These are phyloP conservation scores for Amanita subjunquillea DNA, from an alignment of 768 basidiomycete species.

Conservation along the genomic window DNA sequence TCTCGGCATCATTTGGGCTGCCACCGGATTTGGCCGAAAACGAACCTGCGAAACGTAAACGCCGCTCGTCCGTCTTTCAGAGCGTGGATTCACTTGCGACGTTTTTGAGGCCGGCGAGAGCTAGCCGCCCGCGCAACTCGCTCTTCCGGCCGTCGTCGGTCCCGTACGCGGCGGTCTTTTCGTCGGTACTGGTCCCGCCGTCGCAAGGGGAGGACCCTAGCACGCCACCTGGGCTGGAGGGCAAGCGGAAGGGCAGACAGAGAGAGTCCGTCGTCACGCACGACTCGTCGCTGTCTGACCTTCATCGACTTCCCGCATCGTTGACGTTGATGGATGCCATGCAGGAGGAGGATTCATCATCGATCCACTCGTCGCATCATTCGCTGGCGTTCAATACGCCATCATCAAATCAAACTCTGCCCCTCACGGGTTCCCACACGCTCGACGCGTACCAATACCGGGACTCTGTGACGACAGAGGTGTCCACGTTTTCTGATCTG, in stretches of 20 bases:
- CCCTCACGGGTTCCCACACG: background rate
- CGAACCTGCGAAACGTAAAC: background rate
- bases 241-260: too few species aligned
- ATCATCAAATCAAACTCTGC: background rate
- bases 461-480: background rate
- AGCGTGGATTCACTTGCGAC: background rate
- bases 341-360: background rate
- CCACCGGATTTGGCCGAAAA: background rate
- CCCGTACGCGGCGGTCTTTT: background rate
- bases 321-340: background rate
- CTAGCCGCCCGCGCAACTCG: background rate
- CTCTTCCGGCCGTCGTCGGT: background rate
- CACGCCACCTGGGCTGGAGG: background rate
- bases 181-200: background rate
- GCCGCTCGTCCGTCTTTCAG: background rate
- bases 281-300: background rate
- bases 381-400: background rate
- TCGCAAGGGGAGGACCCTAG: background rate
- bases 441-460: background rate
- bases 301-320: constrained; percentile 1
- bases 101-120: background rate
- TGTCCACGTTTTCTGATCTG: background rate
- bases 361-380: background rate
- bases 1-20: background rate
- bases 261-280: background rate